Evolutionary conservation across 2,329 filamentous ascomycete genomes (phyloP).

Genomic region (Diatrype stigma): DNA sequence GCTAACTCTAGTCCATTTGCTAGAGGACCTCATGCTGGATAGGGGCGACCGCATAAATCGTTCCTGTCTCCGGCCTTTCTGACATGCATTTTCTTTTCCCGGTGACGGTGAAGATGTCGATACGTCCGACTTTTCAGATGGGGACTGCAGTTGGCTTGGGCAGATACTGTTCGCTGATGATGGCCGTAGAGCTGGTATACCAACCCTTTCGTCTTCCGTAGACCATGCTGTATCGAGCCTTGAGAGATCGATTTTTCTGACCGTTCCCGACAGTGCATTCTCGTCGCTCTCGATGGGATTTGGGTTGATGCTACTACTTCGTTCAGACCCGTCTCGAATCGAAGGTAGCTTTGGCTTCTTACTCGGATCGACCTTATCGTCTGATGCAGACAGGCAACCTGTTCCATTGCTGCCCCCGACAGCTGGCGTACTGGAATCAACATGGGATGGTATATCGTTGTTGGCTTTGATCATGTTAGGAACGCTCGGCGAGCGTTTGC

Average conservation of each 20-base stretch:
- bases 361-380: slow-evolving; percentile 13
- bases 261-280: slow-evolving; percentile 15
- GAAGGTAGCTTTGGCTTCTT: slow-evolving; percentile 22
- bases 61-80: slow-evolving; percentile 11
- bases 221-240: slow-evolving; percentile 19
- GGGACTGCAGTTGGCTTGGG: slow-evolving; percentile 10
- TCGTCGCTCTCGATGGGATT: slow-evolving; percentile 8
- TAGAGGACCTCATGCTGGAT: slow-evolving; percentile 24
- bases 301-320: slow-evolving; percentile 16
- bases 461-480: slow-evolving; percentile 30
- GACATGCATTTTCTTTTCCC: slow-evolving; percentile 24
- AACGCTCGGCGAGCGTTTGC: slow-evolving; percentile 62
- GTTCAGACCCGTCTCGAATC: slow-evolving; percentile 26
- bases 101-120: slow-evolving; percentile 17
- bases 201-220: slow-evolving; percentile 11
- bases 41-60: slow-evolving; percentile 15
- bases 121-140: slow-evolving; percentile 19
- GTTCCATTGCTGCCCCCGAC: slow-evolving; percentile 17
- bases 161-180: slow-evolving; percentile 16
- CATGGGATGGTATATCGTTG: slow-evolving; percentile 22
- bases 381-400: slow-evolving; percentile 5
- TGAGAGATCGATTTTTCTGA: slow-evolving; percentile 18
- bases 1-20: slow-evolving; percentile 34
- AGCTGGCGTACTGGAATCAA: slow-evolving; percentile 17
- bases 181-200: slow-evolving; percentile 12